Conservation (phyloP, 495 filamentous ascomycete species). For the Polyplosphaeria fusca region DNA sequence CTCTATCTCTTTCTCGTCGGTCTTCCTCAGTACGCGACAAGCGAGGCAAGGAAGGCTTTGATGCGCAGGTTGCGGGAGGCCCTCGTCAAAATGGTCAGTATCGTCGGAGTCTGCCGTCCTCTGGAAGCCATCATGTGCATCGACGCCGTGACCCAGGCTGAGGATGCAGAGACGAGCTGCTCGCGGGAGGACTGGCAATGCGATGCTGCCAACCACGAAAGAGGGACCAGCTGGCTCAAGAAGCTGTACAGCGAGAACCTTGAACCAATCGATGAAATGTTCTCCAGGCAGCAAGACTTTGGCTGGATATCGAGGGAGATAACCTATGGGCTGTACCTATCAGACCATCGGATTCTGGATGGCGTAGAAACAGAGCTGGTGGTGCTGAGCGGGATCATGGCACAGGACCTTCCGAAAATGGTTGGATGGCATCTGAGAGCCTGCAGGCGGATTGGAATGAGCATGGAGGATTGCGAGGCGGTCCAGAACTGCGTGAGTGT, state of each 20-base stretch:
- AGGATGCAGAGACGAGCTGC: conserved; percentile 3
- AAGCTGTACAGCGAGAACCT: conserved; percentile 14
- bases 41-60: background rate
- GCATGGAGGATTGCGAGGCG: conserved; percentile 1
- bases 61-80: conserved; percentile 3
- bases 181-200: background rate
- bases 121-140: conserved; percentile 11
- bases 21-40: background rate
- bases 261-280: conserved; percentile 4
- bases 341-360: conserved; percentile 2
- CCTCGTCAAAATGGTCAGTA: conserved; percentile 2
- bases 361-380: conserved; percentile 9
- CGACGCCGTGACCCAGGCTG: background rate
- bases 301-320: conserved; percentile 10
- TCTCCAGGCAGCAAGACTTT: conserved; percentile 2
- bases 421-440: conserved; percentile 9
- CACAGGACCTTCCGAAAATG: conserved; percentile 11
- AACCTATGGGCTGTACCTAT: conserved; percentile 9
- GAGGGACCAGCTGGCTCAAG: background rate
- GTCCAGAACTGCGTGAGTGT: conserved; percentile 2
- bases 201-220: conserved; percentile 6
- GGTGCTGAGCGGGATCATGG: conserved; percentile 8
- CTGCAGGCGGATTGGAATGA: conserved; percentile 3
- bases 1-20: conserved; percentile 3
- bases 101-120: conserved; percentile 2